Evolutionary conservation across 257 asterid genomes (phyloP), one percentile per base, ranked within the genome.

Genomic region (Solanum rostratum): DNA sequence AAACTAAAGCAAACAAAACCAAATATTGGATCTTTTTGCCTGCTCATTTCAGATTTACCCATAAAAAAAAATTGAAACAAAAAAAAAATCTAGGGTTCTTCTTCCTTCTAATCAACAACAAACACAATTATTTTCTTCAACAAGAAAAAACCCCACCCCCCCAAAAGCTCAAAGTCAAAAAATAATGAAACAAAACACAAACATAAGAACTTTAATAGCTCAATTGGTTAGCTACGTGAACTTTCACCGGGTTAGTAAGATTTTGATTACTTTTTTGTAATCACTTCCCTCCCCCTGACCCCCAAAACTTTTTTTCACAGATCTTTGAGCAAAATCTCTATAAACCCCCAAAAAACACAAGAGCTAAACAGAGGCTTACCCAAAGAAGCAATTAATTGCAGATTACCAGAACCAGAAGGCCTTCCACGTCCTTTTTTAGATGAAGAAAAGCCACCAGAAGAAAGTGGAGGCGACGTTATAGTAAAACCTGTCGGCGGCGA

Each of bases 361-460:
- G n/a, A 65, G 22, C 46, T 66, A 66, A 68, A 18, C 27, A 33
- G 11, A 37, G 79, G 80, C 91, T 92, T 62, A 93, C 97, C 99
- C 84, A 93, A 79, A 68, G 98, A 91, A 83, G 97, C 92, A 85
- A 92, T 91, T 45, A 86, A 45, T 73, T 91, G 90, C 94, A 92
- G 89, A 91, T 86, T 92, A 57, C 91, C 80, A 37, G 88, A 13
- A 78, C 46, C 91, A 10, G 90, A 19, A 22, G 88, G 87, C 57
- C 90, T 91, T 5, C 97, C 98, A 13, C 98, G 92, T 43, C 94
- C 95, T 60, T 86, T 90, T 74, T 91, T 94, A 4, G 94, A 19
- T 5, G 93, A 85, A 3, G 16, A 46, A 45, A n/a, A 73, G 3
- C 14, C 95, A 46, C 92, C 94, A 20, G 90, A 86, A 52, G 95